These are phyloP conservation scores for Hanseniaspora guilliermondii DNA, from an alignment of 805 yeast species.

Conservation along the genomic window DNA sequence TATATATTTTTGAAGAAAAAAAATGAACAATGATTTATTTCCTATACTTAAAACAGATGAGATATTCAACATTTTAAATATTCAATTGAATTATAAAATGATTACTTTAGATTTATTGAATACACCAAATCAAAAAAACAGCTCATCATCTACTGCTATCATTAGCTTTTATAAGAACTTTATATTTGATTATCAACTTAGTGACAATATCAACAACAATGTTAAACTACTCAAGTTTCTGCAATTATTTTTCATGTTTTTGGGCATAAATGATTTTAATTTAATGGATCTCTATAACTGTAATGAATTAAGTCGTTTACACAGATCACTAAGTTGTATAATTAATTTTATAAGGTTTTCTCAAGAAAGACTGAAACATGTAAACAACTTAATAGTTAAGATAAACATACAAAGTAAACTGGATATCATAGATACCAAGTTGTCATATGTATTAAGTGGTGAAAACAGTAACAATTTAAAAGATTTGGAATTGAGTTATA, in stretches of 20 bases:
- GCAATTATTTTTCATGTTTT: slow-evolving; percentile 1
- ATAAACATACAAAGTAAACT: slow-evolving; percentile 4
- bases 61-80: slow-evolving; percentile 5
- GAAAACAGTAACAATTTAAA: background rate
- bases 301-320: background rate
- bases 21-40: slow-evolving; percentile 3
- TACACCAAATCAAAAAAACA: background rate
- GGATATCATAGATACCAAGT: background rate
- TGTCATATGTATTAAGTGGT: background rate
- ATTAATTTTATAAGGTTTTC: slow-evolving; percentile 11
- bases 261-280: slow-evolving; percentile 9
- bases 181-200: slow-evolving; percentile 10
- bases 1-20: background rate
- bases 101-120: background rate
- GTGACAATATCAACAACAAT: background rate
- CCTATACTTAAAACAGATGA: slow-evolving; percentile 6
- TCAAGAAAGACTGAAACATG: slow-evolving; percentile 9
- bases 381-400: slow-evolving; percentile 1
- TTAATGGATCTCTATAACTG: slow-evolving; percentile 5
- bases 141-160: background rate
- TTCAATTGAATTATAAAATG: slow-evolving; percentile 9
- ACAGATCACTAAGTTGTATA: slow-evolving; percentile 10
- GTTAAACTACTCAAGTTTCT: slow-evolving; percentile 2
- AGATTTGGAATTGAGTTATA: background rate
- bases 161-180: slow-evolving; percentile 8